Base-by-base conservation (phyloP, 2,329 filamentous ascomycete species). In the Cadophora sp. region DNA sequence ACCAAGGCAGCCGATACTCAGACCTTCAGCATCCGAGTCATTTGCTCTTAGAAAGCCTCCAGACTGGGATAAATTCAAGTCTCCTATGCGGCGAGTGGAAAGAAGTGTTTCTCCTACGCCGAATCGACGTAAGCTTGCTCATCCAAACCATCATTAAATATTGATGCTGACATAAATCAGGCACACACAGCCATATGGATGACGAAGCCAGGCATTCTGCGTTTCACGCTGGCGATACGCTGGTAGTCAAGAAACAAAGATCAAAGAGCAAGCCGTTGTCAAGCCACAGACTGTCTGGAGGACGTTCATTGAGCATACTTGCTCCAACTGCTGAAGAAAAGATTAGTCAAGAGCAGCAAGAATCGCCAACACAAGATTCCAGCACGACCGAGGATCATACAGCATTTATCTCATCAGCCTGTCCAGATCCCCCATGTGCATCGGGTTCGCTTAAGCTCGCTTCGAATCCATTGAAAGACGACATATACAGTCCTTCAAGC, bases 21-120 rank as follows among this genome's bases (percentile, higher is more conserved):
- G 78, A n/a, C 78, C 81, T 19, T 83, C 82, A 1, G 74, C 75
- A 2, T 83, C 83, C 1, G 82, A 83, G 24, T 76, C 79, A 1
- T 81, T 82, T 50, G 69, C 79, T 5, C 73, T 81, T 11, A 77
- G 75, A 61, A 80, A 78, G 24, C 80, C 82, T 29, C 76, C 74
- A 26, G 78, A 80, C 19, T 83, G 79, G 79, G 72, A 75, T 19
- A 31, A 69, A 50, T 70, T 73, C 8, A 70, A 72, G 34, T 37
- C 68, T 12, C 68, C 71, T 27, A 71, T 70, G 26, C 69, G 66
- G 16, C 59, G 62, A 26, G 69, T 68, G 24, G 72, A 76, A 31
- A 74, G 75, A 56, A 73, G 74, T 31, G 73, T 68, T 19, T 83
- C 81, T 7, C 78, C 81, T 8, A 79, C 79, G n/a, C 78, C 79